Base-by-base conservation (phyloP, 2,329 filamentous ascomycete species). In the Annulohypoxylon truncatum region DNA sequence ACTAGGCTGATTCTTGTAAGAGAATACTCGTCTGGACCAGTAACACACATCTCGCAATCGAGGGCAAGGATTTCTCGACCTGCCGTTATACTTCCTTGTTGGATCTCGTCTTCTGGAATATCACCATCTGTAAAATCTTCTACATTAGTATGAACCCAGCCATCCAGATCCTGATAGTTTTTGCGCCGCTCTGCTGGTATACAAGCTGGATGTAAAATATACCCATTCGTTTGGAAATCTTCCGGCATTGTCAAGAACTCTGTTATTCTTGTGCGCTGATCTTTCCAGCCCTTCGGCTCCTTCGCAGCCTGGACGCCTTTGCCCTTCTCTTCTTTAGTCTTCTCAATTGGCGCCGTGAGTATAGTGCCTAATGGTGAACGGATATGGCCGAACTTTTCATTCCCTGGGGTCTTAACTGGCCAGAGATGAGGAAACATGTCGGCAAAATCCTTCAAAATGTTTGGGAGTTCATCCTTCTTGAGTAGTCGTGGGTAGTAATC, bases 21-120 rank as follows among this genome's bases (percentile, higher is more conserved):
- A 33, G 94, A 93, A 68, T 91, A 93, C 70, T 92, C 87, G 50
- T 89, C 89, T 66, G 91, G 89, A 64, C 90, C 92, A 2, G 94
- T 96, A 80, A 93, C 90, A 77, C 94, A 97, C 96, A 99, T 99
- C 79, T 99, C 96, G 79, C 96, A 99, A 77, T 99, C 96, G 58
- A 99, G 83, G 1, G 93, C 91, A 51, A 96, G 82, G 9, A 97
- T 82, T 35, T 90, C 86, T 67, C 93, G 88, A 33, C 94, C 96
- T 28, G 89, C 92, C 0, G 93, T 96, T 62, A 97, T 82, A 77
- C 93, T 95, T 59, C 94, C 95, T 71, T 90, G 82, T 78, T 97
- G 85, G 63, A 97, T 89, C 57, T 94, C 87, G 4, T 80, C 78
- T 53, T 94, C 91, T 2, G 90, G 88, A 5, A 91, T 85, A 51